Evolutionary conservation across 495 filamentous ascomycete species (phyloP).

Genomic region (Aspergillus funiculosus): DNA sequence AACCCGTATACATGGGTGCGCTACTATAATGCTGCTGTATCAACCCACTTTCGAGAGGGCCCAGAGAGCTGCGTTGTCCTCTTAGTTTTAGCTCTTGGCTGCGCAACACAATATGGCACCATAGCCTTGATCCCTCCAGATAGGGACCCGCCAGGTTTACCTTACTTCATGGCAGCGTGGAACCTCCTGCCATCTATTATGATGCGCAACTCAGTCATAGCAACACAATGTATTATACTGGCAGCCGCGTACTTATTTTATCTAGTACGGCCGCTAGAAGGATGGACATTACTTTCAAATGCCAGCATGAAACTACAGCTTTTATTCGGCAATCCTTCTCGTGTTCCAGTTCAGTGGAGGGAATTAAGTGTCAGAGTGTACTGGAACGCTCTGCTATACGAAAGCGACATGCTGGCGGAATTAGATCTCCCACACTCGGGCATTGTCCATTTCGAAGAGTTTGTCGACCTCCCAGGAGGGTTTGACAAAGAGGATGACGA

Average conservation of each 20-base stretch:
- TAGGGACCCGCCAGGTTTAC: conserved; percentile 67
- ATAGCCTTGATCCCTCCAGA: conserved; percentile 67
- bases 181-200: conserved; percentile 68
- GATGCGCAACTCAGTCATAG: conserved; percentile 68
- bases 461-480: conserved; percentile 68
- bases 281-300: conserved; percentile 72
- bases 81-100: conserved; percentile 69
- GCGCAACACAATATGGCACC: conserved; percentile 63
- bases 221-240: conserved; percentile 72
- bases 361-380: conserved; percentile 72
- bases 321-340: conserved; percentile 62
- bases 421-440: conserved; percentile 77
- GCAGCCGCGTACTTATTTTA: conserved; percentile 79
- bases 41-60: conserved; percentile 66
- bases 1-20: conserved; percentile 77
- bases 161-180: conserved; percentile 78
- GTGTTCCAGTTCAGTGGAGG: conserved; percentile 60
- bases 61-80: conserved; percentile 80
- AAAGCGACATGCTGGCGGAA: conserved; percentile 75
- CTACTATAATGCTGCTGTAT: conserved; percentile 66
- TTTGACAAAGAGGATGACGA: conserved; percentile 55
- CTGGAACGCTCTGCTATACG: conserved; percentile 77
- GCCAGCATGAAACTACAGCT: conserved; percentile 77
- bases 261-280: conserved; percentile 71
- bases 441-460: conserved; percentile 73